These are phyloP conservation scores for Ophiosphaerella herpotricha DNA, from an alignment of 2,329 filamentous ascomycete genomes.

Conservation along the genomic window DNA sequence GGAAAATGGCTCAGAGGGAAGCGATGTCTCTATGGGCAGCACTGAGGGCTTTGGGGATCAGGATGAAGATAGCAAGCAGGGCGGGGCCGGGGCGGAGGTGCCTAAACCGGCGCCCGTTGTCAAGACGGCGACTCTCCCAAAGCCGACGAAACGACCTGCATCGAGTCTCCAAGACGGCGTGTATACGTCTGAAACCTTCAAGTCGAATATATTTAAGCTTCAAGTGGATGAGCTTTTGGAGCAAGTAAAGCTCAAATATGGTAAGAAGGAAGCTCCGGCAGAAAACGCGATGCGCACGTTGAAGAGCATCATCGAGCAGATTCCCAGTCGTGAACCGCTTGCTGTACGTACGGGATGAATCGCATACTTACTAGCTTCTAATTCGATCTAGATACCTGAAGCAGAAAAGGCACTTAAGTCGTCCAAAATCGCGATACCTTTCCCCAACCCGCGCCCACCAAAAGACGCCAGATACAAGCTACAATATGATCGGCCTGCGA, in stretches of 20 bases:
- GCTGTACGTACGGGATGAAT: constrained; percentile 36
- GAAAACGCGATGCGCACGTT: constrained; percentile 48
- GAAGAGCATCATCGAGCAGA: constrained; percentile 53
- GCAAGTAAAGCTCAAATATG: constrained; percentile 62
- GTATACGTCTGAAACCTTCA: constrained; percentile 62
- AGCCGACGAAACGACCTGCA: constrained; percentile 28
- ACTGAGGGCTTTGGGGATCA: constrained; percentile 13
- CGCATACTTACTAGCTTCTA: constrained; percentile 3
- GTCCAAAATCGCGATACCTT: constrained; percentile 75
- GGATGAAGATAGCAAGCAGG: constrained; percentile 16
- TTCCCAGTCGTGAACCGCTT: constrained; percentile 57
- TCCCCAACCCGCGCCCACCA: constrained; percentile 77
- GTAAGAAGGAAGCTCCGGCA: constrained; percentile 58
- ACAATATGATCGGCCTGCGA: constrained; percentile 73
- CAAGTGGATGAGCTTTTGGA: constrained; percentile 67
- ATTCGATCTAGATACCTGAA: constrained; percentile 63
- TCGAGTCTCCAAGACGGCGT: constrained; percentile 41
- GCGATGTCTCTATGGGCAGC: constrained; percentile 15
- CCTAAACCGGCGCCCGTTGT: constrained; percentile 6
- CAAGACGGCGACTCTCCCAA: constrained; percentile 16
- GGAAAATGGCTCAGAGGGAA: constrained; percentile 13
- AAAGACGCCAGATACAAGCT: constrained; percentile 82
- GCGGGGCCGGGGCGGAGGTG: constrained; percentile 11
- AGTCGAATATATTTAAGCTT: constrained; percentile 69
- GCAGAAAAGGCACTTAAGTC: constrained; percentile 69